Evolutionary conservation across 2,329 filamentous ascomycete species (phyloP).

Genomic region (Colletotrichum shisoi): DNA sequence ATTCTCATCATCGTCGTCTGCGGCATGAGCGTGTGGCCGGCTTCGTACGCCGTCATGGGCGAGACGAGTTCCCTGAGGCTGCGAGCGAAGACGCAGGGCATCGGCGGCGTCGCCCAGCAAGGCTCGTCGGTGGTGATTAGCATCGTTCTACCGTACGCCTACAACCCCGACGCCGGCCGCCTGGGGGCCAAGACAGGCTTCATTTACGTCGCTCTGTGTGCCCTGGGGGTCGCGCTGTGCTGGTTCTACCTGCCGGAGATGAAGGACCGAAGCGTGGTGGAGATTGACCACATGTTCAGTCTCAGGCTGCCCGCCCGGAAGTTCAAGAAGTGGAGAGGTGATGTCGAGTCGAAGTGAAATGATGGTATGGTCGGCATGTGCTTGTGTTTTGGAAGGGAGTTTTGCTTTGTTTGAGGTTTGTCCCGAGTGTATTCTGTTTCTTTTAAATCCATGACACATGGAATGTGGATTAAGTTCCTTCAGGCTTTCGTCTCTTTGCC

Average conservation of each 20-base stretch:
- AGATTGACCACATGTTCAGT: constrained; percentile 66
- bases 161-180: constrained; percentile 51
- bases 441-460: too few relatives aligned
- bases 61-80: constrained; percentile 55
- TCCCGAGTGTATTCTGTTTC: rapidly evolving
- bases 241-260: constrained; percentile 62
- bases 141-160: constrained; percentile 59
- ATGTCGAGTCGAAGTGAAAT: background rate
- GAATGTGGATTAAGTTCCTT: too few relatives aligned
- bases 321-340: constrained; percentile 53
- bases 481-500: too few relatives aligned
- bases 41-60: constrained; percentile 52
- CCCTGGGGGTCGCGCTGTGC: constrained; percentile 48
- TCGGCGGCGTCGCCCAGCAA: constrained; percentile 53
- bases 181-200: constrained; percentile 53
- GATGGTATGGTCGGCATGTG: background rate
- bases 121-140: constrained; percentile 50
- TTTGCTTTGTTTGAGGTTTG: background rate
- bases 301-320: constrained; percentile 62
- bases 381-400: too few relatives aligned
- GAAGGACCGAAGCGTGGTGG: constrained; percentile 52
- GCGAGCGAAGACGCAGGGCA: constrained; percentile 54
- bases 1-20: constrained; percentile 55
- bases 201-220: constrained; percentile 49
- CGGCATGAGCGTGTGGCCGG: constrained; percentile 54